Base-by-base conservation (phyloP, 805 yeast species). In the Candida boidinii region DNA sequence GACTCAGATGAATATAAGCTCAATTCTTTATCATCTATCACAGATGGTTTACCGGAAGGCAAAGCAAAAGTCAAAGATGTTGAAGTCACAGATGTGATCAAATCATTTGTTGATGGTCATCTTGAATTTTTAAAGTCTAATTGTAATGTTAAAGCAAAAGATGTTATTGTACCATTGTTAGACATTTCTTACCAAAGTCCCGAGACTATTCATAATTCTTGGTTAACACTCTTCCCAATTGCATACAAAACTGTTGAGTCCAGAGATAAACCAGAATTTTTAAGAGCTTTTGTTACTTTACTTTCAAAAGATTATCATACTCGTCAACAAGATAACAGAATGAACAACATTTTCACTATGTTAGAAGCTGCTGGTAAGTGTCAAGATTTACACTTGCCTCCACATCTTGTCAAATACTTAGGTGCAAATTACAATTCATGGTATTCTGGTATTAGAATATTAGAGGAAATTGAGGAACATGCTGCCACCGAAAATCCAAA, bases 271-370 rank as follows among this genome's bases (percentile, higher is more conserved):
- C 73, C 80, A 36, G 95, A 87, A 26, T 80, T 92, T 53, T 71
- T 86, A n/a, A 76, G 92, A 34, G 73, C 83, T 12, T 64, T 90
- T 43, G 86, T 86, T 12, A 70, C 81, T 0, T 61, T 92, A 29
- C 58, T 92, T 28, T 81, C 96, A 0, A 86, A 85, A 49, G 97
- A 92, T 42, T 94, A 85, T 49, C 96, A 90, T 48, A 73, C 79
- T n/a, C 72, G 95, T 29, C 98, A 94, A 58, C 76, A 81, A 29
- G 92, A 85, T 39, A 69, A 76, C 30, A 71, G 88, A 32, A 94
- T 94, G 1, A 92, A 92, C 50, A 95, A 87, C 3, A 72, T 94
- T 8, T 85, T 83, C 41, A 78, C 92, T 2, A 58, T 92, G 41
- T 59, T 94, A 27, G 94, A 80, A 43, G 96, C 94, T 25, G 70